Evolutionary conservation across 139 green algal species (phyloP).

Genomic region (Chlorella sp.): DNA sequence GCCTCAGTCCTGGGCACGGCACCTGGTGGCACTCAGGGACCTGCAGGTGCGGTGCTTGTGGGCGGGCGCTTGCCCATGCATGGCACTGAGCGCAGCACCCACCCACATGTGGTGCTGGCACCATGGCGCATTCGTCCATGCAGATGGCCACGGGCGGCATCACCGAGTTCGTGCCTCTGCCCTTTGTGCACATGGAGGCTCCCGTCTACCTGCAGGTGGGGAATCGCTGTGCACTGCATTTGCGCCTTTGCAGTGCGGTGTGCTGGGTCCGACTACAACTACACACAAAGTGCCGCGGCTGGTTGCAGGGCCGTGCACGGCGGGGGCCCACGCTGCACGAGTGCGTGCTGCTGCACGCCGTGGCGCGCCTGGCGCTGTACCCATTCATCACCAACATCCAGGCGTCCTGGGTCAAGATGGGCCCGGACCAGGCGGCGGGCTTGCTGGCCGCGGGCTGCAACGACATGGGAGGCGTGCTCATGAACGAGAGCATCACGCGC

Average conservation of each 20-base stretch:
- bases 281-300: background rate
- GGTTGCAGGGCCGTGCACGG: conserved; percentile 34
- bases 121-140: background rate
- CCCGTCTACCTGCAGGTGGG: conserved; percentile 66
- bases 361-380: conserved; percentile 60
- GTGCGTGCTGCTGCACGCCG: conserved; percentile 74
- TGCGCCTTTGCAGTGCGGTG: background rate
- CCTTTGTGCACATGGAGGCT: conserved; percentile 92
- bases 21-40: conserved; percentile 59
- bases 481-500: conserved; percentile 89
- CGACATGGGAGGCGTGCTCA: conserved; percentile 87
- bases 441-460: conserved; percentile 79
- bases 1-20: conserved; percentile 52
- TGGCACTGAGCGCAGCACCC: too few species aligned
- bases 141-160: conserved; percentile 47
- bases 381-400: conserved; percentile 67
- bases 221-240: background rate
- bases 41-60: conserved; percentile 31
- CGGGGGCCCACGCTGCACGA: conserved; percentile 75
- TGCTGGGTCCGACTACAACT: background rate
- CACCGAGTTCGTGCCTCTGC: conserved; percentile 89
- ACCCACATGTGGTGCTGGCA: background rate
- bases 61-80: background rate
- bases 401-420: conserved; percentile 87
- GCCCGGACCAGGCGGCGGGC: conserved; percentile 45